Percentiles rank a stretch among this genome's conserved stretches.
Conservation (phyloP, 2,329 filamentous ascomycete species). For the Penicillium sp. region DNA sequence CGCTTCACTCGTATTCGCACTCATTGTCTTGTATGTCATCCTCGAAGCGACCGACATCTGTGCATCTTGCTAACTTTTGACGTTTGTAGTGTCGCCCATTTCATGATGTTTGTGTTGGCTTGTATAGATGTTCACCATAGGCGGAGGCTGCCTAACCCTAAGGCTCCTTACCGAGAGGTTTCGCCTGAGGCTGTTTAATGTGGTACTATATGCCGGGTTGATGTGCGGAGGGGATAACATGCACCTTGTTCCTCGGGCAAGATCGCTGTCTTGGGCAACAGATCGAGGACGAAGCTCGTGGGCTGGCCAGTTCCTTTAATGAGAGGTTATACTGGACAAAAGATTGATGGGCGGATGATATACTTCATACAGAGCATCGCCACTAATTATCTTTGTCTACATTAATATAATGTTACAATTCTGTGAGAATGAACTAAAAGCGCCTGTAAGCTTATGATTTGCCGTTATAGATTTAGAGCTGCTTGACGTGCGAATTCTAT, state of each 20-base stretch:
- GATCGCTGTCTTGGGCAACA: neutral
- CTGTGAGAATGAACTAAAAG: neutral
- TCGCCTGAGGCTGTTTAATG: neutral
- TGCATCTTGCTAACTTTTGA: neutral
- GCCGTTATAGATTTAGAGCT: no score
- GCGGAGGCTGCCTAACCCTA: neutral
- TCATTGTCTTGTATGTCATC: neutral
- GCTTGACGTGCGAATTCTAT: no score
- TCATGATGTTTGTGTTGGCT: neutral
- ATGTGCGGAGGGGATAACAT: neutral
- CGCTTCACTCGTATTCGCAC: neutral
- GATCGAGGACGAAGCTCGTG: neutral
- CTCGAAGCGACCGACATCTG: neutral
- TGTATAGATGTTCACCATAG: neutral
- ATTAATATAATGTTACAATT: neutral
- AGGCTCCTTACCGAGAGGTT: neutral
- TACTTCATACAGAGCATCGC: neutral
- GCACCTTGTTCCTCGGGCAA: neutral
- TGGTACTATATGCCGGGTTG: neutral
- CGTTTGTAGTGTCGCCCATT: neutral
- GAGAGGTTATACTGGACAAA: neutral
- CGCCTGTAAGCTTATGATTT: neutral
- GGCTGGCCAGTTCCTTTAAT: neutral
- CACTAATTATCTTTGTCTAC: neutral
- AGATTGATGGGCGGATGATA: neutral